A percentile compares a stretch with the other conserved stretches of the same genome.
Conservation (phyloP, 495 filamentous ascomycete genomes). For the Hyaloscypha bicolor region DNA sequence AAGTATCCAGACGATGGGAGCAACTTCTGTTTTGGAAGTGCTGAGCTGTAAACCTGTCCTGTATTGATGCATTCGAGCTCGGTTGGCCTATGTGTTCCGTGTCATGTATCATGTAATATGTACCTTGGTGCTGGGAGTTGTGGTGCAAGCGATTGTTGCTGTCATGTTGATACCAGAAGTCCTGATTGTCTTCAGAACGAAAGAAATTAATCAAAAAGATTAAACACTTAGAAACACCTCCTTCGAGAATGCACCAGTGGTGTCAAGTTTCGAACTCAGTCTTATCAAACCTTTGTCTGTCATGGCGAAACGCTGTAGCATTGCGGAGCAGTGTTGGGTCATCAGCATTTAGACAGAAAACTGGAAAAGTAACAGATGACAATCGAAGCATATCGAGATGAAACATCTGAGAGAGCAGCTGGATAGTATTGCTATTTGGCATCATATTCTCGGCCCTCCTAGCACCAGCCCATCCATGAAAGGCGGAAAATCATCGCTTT, state of each 20-base stretch:
- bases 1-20: constrained; percentile 23
- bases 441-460: not conserved
- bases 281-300: too few species aligned
- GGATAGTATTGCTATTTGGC: not conserved
- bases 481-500: not conserved
- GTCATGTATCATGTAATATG: not conserved
- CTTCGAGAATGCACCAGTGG: too few species aligned
- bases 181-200: not conserved
- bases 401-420: not conserved
- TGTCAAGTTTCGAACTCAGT: too few species aligned
- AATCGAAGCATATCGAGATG: not conserved
- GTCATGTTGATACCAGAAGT: not conserved
- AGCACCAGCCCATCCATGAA: not conserved
- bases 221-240: too few species aligned
- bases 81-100: not conserved
- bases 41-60: constrained; percentile 3
- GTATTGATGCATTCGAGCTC: not conserved
- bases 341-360: not conserved
- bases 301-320: too few species aligned
- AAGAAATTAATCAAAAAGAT: not conserved
- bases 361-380: not conserved
- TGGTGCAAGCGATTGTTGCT: not conserved
- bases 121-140: not conserved
- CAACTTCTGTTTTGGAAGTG: constrained; percentile 24
- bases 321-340: too few species aligned